These are phyloP conservation scores for Suhomyces xylopsoci DNA, from an alignment of 805 yeast species.

Conservation along the genomic window DNA sequence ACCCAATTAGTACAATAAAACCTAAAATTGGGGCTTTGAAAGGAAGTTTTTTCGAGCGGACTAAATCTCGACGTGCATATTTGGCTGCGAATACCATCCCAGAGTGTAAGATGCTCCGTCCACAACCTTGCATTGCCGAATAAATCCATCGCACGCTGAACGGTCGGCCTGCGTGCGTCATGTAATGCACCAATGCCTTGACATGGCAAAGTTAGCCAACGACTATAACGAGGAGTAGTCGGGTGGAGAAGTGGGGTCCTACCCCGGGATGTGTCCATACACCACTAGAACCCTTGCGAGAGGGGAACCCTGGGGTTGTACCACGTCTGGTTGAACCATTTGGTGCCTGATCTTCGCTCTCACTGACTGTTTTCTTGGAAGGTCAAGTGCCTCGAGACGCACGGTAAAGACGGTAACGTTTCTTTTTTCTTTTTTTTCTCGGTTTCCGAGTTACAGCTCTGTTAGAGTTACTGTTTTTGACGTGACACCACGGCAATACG, in stretches of 20 bases:
- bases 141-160: neutral
- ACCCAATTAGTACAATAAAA: neutral
- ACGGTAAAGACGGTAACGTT: neutral
- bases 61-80: neutral
- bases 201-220: neutral
- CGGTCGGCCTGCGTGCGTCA: neutral
- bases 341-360: neutral
- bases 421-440: neutral
- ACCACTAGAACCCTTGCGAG: neutral
- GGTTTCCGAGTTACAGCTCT: neutral
- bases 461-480: slow-evolving; percentile 2
- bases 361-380: neutral
- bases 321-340: neutral
- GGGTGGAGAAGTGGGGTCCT: neutral
- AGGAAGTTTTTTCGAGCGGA: neutral
- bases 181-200: neutral
- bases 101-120: neutral
- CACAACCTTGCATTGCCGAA: neutral
- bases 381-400: slow-evolving; percentile 1
- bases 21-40: neutral
- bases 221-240: neutral
- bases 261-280: neutral
- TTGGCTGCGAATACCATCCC: neutral
- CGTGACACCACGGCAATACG: neutral
- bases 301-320: neutral